Percentiles rank a stretch among this genome's conserved stretches.
These are phyloP conservation scores for Cyclotella baltica DNA, from an alignment of 108 stramenopile species.

Conservation along the genomic window DNA sequence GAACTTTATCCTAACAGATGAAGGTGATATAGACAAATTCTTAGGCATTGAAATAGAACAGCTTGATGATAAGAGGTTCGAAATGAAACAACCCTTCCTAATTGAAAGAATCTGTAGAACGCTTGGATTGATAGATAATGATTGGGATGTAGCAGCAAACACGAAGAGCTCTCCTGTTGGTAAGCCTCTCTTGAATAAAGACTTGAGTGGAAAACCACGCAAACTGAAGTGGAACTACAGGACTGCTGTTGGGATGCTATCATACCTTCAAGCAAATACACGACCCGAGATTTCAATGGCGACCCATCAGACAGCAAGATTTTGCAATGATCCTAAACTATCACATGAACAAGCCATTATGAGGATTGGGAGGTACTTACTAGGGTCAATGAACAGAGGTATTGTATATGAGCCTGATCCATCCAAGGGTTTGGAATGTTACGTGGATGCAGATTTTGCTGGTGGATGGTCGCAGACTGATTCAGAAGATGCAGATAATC, in stretches of 20 bases:
- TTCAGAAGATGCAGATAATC: constrained; percentile 26
- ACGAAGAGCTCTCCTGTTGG: not conserved
- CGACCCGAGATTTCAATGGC: constrained; percentile 58
- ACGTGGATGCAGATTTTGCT: constrained; percentile 62
- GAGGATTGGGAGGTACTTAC: constrained; percentile 58
- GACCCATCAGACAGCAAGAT: constrained; percentile 53
- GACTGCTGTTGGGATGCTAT: constrained; percentile 61
- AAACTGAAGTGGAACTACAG: no score
- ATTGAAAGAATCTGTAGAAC: constrained; percentile 44
- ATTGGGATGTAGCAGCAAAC: not conserved
- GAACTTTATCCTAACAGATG: constrained; percentile 28
- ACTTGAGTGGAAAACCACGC: not conserved
- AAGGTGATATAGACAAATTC: no score
- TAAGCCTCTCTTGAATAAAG: constrained; percentile 8
- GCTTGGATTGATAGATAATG: constrained; percentile 14
- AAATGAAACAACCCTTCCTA: constrained; percentile 55
- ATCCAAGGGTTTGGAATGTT: constrained; percentile 44
- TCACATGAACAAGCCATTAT: constrained; percentile 59
- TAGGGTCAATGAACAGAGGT: constrained; percentile 49
- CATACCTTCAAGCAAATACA: constrained; percentile 55
- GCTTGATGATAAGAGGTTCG: constrained; percentile 37
- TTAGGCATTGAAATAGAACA: constrained; percentile 52
- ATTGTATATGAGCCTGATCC: constrained; percentile 49
- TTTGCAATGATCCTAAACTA: constrained; percentile 42
- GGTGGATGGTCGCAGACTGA: constrained; percentile 51